Evolutionary conservation across 306 rosid species (phyloP), one percentile per base, ranked within the genome.

Genomic region (Arachis stenosperma): DNA sequence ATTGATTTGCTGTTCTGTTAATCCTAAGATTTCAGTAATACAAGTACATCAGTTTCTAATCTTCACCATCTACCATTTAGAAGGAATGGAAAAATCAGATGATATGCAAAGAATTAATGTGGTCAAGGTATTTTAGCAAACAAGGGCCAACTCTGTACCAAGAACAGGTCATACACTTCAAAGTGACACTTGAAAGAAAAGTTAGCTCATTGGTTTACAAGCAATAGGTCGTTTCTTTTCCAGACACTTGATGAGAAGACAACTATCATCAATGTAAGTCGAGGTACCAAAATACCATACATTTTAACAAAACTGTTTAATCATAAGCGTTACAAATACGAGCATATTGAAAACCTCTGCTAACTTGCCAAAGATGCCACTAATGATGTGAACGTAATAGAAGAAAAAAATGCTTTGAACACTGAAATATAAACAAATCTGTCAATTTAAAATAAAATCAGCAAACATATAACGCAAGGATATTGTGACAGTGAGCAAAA

Each of bases 341-440:
- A 56, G 72, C 53, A 46, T 17, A 52, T 64, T 54, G 39, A 17
- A 30, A 61, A 56, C 42, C 75, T 67, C 55, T 56, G 53, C 37
- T 17, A 63, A 54, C 81, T 15, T 46, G 65, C 7, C 76, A 51
- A 60, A 61, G 47, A 77, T 51, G 41, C 61, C 36, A 29, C 57
- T 50, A 61, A 40, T 9, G 9, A 12, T 17, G 48, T 8, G 27
- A 22, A 58, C 57, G 22, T 41, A 48, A 67, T 5, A 17, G 68
- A 59, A 68, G 48, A 51, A 7, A 67, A 39, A 14, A 43, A n/a
- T 54, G 56, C n/a, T 42, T 9, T 39, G 37, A 43, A 70, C 41
- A 53, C 36, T 33, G 36, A 69, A 69, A 60, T 56, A 42, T 14
- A 30, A 46, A 71, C 5, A 65, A 17, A 57, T 22, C 13, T 6